Evolutionary conservation across 2,329 filamentous ascomycete genomes (phyloP), one percentile per base, ranked within the genome.

Genomic region (Colletotrichum sp.): DNA sequence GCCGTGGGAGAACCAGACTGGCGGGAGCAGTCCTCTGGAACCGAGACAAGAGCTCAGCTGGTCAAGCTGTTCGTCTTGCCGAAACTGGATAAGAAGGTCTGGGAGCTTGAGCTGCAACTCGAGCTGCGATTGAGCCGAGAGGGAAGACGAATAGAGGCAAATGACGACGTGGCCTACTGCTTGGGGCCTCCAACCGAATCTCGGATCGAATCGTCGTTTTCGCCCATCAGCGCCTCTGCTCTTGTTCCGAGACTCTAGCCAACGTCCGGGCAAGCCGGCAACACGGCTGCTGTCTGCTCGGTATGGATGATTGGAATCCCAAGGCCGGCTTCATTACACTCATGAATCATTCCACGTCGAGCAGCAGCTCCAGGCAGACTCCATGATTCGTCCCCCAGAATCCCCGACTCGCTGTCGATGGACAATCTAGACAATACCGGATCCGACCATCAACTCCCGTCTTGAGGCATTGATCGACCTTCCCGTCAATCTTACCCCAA

Each of bases 391-490:
- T 44, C 34, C 26, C 57, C n/a, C 44, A 28, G 28, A 15, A 16
- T 67, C 8, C 49, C 36, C 21, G 16, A 49, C 44, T 49, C 66
- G 13, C 49, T 32, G 28, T 59, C 16, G 13, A 60, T 64, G 28
- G 36, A 52, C 30, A 24, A 30, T 32, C 24, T 55, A 59, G 72
- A 62, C 26, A 52, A 59, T 5, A 59, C 68, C 72, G 69, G 60
- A 66, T 75, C 60, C 68, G 72, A 60, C 36, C 49, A 32, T 65
- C 49, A 66, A 44, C 34, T 55, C 60, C 36, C 52, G 69, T 66
- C 69, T 66, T 30, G 32, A 62, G 62, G 69, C 69, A 75, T 72
- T 71, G 73, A 68, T 76, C 69, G 70, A 57, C 70, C 32, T 39
- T 76, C 44, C 57, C 69, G 69, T 57, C 16, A 72, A 76, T 73